Percentiles rank a stretch among this genome's conserved stretches.
Evolutionary conservation across 331 rosid species (phyloP).

Genomic region (Spiraea crenata): DNA sequence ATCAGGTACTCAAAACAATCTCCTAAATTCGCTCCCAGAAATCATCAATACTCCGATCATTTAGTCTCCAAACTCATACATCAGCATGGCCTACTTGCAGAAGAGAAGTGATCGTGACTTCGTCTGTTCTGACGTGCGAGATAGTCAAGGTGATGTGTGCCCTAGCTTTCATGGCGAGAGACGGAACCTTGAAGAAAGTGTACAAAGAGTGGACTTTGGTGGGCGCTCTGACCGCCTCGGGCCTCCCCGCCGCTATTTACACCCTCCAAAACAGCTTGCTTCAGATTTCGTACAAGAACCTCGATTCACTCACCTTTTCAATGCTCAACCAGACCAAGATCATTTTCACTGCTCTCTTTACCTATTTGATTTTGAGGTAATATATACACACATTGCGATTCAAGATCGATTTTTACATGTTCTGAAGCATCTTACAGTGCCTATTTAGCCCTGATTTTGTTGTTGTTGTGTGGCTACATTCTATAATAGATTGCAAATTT

Average conservation of each 20-base stretch:
- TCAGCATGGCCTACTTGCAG: slow-evolving; percentile 31
- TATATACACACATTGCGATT: neutral
- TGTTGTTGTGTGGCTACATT: neutral
- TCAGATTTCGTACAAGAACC: slow-evolving; percentile 92
- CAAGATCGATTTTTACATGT: neutral
- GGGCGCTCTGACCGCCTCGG: slow-evolving; percentile 93
- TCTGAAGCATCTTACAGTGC: neutral
- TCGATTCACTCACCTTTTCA: slow-evolving; percentile 95
- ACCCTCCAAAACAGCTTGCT: slow-evolving; percentile 94
- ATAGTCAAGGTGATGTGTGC: slow-evolving; percentile 79
- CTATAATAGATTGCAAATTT: neutral
- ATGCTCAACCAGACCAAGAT: slow-evolving; percentile 94
- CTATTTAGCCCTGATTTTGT: neutral
- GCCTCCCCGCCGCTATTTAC: slow-evolving; percentile 92
- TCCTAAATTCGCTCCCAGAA: neutral
- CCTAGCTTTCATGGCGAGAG: slow-evolving; percentile 74
- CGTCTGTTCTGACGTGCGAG: slow-evolving; percentile 87
- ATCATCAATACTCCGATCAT: neutral
- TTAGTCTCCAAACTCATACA: no score
- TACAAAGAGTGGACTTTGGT: slow-evolving; percentile 78
- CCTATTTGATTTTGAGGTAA: slow-evolving; percentile 80
- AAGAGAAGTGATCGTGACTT: slow-evolving; percentile 86
- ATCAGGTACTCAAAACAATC: slow-evolving; percentile 47
- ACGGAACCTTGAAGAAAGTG: slow-evolving; percentile 58
- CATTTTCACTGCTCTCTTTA: slow-evolving; percentile 81